A percentile compares a stretch with the other conserved stretches of the same genome.
phyloP scores from a whole-genome alignment of 1,284 basidiomycete genomes.

The Trichosporon asahii region DNA sequence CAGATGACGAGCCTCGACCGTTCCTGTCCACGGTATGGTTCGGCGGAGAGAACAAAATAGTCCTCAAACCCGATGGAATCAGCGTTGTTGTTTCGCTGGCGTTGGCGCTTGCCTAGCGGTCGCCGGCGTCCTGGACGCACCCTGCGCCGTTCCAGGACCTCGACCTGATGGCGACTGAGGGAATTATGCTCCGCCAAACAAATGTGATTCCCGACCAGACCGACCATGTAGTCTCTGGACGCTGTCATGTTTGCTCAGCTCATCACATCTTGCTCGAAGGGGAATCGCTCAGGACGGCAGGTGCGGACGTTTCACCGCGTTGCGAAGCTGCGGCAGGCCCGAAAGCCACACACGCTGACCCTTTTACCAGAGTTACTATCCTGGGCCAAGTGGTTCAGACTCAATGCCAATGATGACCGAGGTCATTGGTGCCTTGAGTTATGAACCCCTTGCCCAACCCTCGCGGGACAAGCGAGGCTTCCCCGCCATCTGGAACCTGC shows the following conservation, averaged over 20 bases:
- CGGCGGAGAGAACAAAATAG: background rate
- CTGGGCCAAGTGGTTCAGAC: background rate
- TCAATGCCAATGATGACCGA: background rate
- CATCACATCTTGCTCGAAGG: background rate
- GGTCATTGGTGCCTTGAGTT: background rate
- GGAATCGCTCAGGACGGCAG: background rate
- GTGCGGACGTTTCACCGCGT: background rate
- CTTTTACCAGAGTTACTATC: background rate
- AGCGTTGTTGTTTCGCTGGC: background rate
- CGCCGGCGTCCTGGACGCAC: background rate
- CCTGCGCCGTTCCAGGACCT: background rate
- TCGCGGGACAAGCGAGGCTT: background rate
- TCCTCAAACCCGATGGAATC: background rate
- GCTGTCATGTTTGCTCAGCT: background rate
- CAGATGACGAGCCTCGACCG: background rate
- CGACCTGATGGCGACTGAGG: background rate
- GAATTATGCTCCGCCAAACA: background rate
- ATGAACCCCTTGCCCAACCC: background rate
- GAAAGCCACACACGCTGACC: background rate
- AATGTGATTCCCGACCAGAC: background rate
- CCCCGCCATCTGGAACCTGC: background rate
- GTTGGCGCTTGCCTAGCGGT: background rate
- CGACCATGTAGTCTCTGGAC: background rate
- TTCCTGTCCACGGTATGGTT: constrained; percentile 8
- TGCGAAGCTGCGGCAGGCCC: background rate